Evolutionary conservation across 768 basidiomycete species (phyloP).

Genomic region (Symmetrospora coprosmae): DNA sequence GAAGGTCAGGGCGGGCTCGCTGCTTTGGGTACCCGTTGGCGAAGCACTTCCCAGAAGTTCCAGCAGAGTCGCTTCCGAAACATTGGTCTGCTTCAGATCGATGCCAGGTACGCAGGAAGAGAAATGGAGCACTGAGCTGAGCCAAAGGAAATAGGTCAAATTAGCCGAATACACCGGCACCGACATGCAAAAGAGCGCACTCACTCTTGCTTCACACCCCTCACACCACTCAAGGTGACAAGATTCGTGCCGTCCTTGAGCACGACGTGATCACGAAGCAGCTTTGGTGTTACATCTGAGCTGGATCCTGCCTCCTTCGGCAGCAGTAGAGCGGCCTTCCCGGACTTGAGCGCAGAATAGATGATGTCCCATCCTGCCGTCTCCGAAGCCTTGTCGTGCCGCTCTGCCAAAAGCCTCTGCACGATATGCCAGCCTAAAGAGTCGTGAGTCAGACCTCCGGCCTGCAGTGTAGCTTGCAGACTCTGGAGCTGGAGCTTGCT

Average conservation of each 20-base stretch:
- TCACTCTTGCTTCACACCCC: slow-evolving; percentile 55
- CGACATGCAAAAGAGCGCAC: slow-evolving; percentile 30
- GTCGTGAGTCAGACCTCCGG: slow-evolving; percentile 9
- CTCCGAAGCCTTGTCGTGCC: slow-evolving; percentile 38
- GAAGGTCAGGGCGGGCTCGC: neutral
- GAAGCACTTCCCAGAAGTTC: too few relatives aligned
- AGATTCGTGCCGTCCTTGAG: slow-evolving; percentile 44
- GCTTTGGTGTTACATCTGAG: slow-evolving; percentile 53
- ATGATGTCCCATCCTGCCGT: slow-evolving; percentile 55
- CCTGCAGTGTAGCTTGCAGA: slow-evolving; percentile 17
- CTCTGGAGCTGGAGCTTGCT: slow-evolving; percentile 18
- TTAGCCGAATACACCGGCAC: neutral
- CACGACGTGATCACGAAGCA: slow-evolving; percentile 69
- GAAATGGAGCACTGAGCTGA: neutral
- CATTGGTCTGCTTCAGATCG: slow-evolving; percentile 19
- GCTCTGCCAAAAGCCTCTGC: neutral
- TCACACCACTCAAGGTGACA: slow-evolving; percentile 67
- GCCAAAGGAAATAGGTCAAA: neutral
- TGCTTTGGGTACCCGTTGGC: too few relatives aligned
- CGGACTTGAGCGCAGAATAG: slow-evolving; percentile 50
- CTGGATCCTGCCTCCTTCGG: slow-evolving; percentile 49
- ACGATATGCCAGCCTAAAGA: slow-evolving; percentile 11
- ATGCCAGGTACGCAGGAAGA: slow-evolving; percentile 22
- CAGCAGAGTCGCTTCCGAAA: neutral
- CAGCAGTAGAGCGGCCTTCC: slow-evolving; percentile 65